Base-by-base conservation (phyloP, 2,329 filamentous ascomycete species). In the Aspergillus sojae region DNA sequence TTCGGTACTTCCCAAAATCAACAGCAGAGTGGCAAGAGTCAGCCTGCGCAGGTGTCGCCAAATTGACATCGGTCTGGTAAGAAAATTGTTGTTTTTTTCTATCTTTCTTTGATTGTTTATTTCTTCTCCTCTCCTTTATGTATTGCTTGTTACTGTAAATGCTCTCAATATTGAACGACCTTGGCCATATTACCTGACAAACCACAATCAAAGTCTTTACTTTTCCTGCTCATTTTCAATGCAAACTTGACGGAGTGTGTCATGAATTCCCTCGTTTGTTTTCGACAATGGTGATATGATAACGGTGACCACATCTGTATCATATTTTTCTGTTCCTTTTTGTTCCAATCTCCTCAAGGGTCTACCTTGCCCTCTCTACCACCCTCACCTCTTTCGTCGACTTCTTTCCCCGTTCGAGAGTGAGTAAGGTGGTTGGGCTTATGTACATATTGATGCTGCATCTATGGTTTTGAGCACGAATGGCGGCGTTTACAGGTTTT, bases 31-130 rank as follows among this genome's bases (percentile, higher is more conserved):
- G 67, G 68, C 63, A 75, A 77, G 56, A 62, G 73, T 4, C 75
- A 75, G 26, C 67, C 74, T 10, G 61, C 72, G 3, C 75, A 73
- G 26, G 67, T 71, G 48, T 77, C 74, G 43, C 77, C 75, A 62
- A 46, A 28, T 21, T 30, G 14, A n/a, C 21, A n/a, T 32, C 45
- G 45, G 57, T 41, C 4, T 57, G 19, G 32, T 55, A 39, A 39
- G 30, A 39, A 39, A 4, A 26, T 52, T 30, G 23, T n/a, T 52
- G 5, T 52, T 1, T 30, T 30, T 30, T 30, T 30, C 26, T 52
- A n/a, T 21, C 21, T 28, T 7, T 32, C 21, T n/a, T 53, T 53
- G 26, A 28, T 28, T 28, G 7, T 41, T 36, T 21, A 7, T 30
- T 19, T 36, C 21, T 48, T 10, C 34, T n/a, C 23, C 46, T 52